Evolutionary conservation across 768 basidiomycete species (phyloP).

Genomic region (Kondoa subrosea): DNA sequence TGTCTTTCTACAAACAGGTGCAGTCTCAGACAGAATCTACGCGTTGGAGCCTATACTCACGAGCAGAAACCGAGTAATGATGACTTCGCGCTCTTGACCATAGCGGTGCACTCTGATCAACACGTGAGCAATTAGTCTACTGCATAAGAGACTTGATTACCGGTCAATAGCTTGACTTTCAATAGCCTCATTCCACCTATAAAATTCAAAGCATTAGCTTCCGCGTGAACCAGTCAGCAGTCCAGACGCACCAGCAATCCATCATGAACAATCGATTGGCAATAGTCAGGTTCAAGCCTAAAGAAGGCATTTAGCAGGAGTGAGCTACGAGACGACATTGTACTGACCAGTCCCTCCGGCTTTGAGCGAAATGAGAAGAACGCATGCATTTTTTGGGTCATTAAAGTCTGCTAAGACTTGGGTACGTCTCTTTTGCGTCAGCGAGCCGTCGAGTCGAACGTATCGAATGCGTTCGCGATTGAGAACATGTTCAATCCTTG

Average conservation of each 20-base stretch:
- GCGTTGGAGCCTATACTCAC: neutral
- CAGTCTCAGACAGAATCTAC: neutral
- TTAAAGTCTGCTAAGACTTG: conserved; percentile 58
- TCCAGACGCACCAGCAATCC: too few relatives aligned
- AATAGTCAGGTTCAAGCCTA: too few relatives aligned
- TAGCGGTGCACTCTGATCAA: conserved; percentile 25
- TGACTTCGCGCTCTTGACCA: conserved; percentile 26
- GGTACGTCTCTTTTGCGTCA: conserved; percentile 67
- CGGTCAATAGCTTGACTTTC: conserved; percentile 25
- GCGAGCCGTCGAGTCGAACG: conserved; percentile 77
- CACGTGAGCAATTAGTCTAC: neutral
- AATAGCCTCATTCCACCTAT: conserved; percentile 33
- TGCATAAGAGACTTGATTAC: neutral
- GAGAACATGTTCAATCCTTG: conserved; percentile 46
- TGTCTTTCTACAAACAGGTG: conserved; percentile 3
- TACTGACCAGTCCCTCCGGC: conserved; percentile 87
- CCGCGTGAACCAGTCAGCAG: neutral
- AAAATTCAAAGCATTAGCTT: neutral
- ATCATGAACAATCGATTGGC: too few relatives aligned
- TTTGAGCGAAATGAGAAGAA: conserved; percentile 41
- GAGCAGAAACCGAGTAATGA: conserved; percentile 22
- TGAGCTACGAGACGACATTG: conserved; percentile 35
- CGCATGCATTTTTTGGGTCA: conserved; percentile 12
- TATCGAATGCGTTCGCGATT: conserved; percentile 42
- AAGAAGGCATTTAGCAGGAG: conserved; percentile 9